Evolutionary conservation across 306 rosid species (phyloP).

Genomic region (Dalbergia cultrata): DNA sequence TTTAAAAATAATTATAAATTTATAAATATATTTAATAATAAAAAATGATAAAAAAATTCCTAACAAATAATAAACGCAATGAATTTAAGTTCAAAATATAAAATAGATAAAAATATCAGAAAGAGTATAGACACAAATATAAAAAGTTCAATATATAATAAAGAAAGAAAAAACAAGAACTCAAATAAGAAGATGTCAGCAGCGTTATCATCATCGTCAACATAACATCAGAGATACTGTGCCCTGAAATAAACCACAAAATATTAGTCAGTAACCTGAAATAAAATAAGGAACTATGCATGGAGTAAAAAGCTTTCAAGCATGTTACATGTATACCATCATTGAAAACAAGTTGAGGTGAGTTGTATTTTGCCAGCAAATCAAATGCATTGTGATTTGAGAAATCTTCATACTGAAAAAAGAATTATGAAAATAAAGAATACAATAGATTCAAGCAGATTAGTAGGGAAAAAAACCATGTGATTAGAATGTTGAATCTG

Average conservation of each 20-base stretch:
- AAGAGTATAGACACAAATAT: no score
- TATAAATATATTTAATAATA: no score
- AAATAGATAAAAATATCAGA: no score
- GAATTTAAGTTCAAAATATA: no score
- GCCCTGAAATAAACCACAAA: slow-evolving; percentile 70
- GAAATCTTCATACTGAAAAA: slow-evolving; percentile 88
- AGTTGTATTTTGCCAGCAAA: slow-evolving; percentile 79
- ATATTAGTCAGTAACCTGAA: slow-evolving; percentile 38
- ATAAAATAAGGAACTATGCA: slow-evolving; percentile 32
- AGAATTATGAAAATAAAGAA: slow-evolving; percentile 32
- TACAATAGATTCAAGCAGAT: slow-evolving; percentile 7
- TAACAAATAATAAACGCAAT: no score
- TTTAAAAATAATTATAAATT: no score
- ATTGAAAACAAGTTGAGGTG: slow-evolving; percentile 92
- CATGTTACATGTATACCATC: slow-evolving; percentile 89
- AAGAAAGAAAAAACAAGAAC: no score
- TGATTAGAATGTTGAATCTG: slow-evolving; percentile 42
- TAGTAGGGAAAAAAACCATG: neutral
- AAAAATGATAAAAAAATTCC: no score
- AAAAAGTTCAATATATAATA: no score
- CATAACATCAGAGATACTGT: no score
- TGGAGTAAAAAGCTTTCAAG: slow-evolving; percentile 4
- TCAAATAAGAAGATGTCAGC: no score
- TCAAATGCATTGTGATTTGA: slow-evolving; percentile 96
- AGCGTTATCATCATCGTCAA: no score